Percentiles rank a stretch among this genome's conserved stretches.
Evolutionary conservation across 1,284 basidiomycete species (phyloP).

Genomic region (Cutaneotrichosporon curvatum): DNA sequence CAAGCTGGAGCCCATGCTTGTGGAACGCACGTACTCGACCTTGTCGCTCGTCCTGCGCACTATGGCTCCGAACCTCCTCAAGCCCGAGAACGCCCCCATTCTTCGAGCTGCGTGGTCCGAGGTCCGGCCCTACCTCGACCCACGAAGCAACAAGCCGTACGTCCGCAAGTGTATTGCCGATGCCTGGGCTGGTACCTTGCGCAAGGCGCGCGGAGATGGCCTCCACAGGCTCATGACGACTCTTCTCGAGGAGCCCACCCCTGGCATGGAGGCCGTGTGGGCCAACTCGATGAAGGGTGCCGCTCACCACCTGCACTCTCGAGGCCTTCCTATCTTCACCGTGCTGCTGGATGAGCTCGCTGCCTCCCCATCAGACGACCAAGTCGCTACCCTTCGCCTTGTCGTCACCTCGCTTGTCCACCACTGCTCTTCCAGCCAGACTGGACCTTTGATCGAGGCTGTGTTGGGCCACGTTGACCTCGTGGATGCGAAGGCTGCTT

Average conservation of each 20-base stretch:
- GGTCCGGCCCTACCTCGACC: slow-evolving; percentile 32
- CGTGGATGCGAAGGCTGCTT: slow-evolving; percentile 10
- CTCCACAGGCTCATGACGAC: slow-evolving; percentile 26
- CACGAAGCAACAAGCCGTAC: slow-evolving; percentile 33
- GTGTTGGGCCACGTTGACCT: slow-evolving; percentile 25
- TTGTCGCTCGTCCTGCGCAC: slow-evolving; percentile 39
- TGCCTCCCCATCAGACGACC: slow-evolving; percentile 30
- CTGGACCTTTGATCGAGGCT: slow-evolving; percentile 55
- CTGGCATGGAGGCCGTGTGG: slow-evolving; percentile 40
- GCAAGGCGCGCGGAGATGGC: slow-evolving; percentile 37
- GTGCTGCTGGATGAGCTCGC: slow-evolving; percentile 47
- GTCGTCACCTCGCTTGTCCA: slow-evolving; percentile 70
- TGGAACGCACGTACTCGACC: slow-evolving; percentile 44
- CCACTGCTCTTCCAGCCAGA: slow-evolving; percentile 62
- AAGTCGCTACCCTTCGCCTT: slow-evolving; percentile 40
- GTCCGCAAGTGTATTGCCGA: slow-evolving; percentile 44
- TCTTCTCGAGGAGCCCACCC: slow-evolving; percentile 26
- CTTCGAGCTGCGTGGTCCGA: slow-evolving; percentile 31
- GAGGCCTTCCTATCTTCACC: slow-evolving; percentile 57
- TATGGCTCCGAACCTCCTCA: slow-evolving; percentile 31
- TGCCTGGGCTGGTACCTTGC: slow-evolving; percentile 42
- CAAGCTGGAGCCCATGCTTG: slow-evolving; percentile 38
- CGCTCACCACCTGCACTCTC: slow-evolving; percentile 71
- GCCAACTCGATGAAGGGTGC: slow-evolving; percentile 46
- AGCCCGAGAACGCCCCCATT: slow-evolving; percentile 18